phyloP scores from a whole-genome alignment of 2,329 filamentous ascomycete species.

The Cladosporium sp. region DNA sequence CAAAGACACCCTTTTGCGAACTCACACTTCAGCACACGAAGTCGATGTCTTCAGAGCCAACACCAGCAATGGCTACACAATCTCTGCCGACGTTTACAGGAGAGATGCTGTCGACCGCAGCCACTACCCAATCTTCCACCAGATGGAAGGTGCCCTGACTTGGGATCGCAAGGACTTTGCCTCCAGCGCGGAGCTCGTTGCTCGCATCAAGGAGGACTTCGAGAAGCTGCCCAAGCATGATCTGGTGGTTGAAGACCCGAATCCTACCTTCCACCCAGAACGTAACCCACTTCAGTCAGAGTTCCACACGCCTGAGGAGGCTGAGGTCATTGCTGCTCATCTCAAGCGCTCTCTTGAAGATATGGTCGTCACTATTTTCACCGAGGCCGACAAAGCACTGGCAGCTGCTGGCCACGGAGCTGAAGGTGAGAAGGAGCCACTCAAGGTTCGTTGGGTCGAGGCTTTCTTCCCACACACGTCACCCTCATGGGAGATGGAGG shows the following conservation, averaged over 20 bases:
- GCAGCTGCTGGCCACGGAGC: conserved; percentile 40
- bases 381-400: conserved; percentile 68
- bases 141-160: conserved; percentile 92
- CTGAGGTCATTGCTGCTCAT: conserved; percentile 78
- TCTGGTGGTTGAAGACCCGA: conserved; percentile 79
- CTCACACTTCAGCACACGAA: conserved; percentile 94
- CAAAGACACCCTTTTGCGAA: conserved; percentile 76
- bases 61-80: conserved; percentile 76
- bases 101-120: conserved; percentile 91
- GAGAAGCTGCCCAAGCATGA: conserved; percentile 69
- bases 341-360: conserved; percentile 86
- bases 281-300: conserved; percentile 78
- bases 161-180: conserved; percentile 72
- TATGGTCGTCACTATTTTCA: conserved; percentile 88
- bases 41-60: conserved; percentile 75
- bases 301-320: conserved; percentile 73
- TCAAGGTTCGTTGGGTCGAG: conserved; percentile 90
- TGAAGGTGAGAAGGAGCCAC: conserved; percentile 60
- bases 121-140: conserved; percentile 96
- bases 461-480: conserved; percentile 97
- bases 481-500: conserved; percentile 93
- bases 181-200: conserved; percentile 55
- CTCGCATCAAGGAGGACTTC: conserved; percentile 69
- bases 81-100: conserved; percentile 92
- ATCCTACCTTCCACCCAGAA: conserved; percentile 72